A percentile compares a stretch with the other conserved stretches of the same genome.
Conservation (phyloP, 2,329 filamentous ascomycete genomes). For the Cylindrodendrum hubeiense region DNA sequence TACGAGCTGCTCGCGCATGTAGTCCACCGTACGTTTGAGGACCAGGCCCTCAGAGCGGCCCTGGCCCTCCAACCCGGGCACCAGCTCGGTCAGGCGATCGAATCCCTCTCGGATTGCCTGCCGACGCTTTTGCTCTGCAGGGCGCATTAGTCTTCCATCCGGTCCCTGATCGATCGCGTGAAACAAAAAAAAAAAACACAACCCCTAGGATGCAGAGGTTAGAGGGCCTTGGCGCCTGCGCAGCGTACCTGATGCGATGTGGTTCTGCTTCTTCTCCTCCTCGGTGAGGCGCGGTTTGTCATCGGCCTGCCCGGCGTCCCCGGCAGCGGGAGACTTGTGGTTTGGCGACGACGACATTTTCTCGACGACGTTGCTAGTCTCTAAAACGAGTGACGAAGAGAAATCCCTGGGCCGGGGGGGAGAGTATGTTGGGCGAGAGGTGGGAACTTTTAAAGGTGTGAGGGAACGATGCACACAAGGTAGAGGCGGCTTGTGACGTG, state of each 20-base stretch:
- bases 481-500: slow-evolving; percentile 25
- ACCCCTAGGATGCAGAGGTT: neutral
- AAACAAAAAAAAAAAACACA: neutral
- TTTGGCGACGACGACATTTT: slow-evolving; percentile 46
- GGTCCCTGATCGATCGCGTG: too few species aligned
- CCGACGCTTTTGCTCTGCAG: slow-evolving; percentile 58
- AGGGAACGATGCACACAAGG: slow-evolving; percentile 26
- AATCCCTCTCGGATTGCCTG: slow-evolving; percentile 85
- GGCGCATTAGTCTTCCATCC: slow-evolving; percentile 25
- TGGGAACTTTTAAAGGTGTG: slow-evolving; percentile 24
- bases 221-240: neutral
- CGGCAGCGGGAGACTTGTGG: slow-evolving; percentile 42
- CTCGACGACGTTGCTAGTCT: neutral
- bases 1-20: slow-evolving; percentile 70
- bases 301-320: slow-evolving; percentile 47
- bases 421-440: neutral
- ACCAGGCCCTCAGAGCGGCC: slow-evolving; percentile 88
- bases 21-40: slow-evolving; percentile 78
- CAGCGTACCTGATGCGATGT: slow-evolving; percentile 64
- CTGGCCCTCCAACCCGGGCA: slow-evolving; percentile 85
- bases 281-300: slow-evolving; percentile 66
- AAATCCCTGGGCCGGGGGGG: neutral
- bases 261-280: slow-evolving; percentile 68
- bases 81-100: slow-evolving; percentile 82
- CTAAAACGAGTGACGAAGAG: slow-evolving; percentile 1